A percentile compares a stretch with the other conserved stretches of the same genome.
phyloP scores from a whole-genome alignment of 352 stramenopile genomes.

The Globisporangium parvum region DNA sequence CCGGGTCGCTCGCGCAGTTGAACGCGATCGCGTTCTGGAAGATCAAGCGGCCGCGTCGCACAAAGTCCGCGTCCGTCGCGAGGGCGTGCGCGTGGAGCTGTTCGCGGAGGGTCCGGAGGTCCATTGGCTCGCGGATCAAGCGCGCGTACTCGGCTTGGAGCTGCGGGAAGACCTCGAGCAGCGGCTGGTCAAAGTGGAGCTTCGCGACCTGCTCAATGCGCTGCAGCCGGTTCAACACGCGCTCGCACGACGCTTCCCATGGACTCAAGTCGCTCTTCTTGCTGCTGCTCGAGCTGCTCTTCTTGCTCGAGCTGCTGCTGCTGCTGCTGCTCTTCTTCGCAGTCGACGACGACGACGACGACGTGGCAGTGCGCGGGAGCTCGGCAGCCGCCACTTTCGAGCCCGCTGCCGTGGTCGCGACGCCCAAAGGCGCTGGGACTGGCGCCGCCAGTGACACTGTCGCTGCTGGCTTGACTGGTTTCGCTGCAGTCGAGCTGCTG shows the following conservation, averaged over 20 bases:
- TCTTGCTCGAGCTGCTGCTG: conserved; percentile 61
- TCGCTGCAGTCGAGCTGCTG: not conserved
- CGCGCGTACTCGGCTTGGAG: conserved; percentile 52
- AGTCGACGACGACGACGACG: conserved; percentile 14
- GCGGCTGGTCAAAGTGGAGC: conserved; percentile 72
- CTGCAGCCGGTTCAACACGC: conserved; percentile 55
- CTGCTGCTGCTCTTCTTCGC: conserved; percentile 36
- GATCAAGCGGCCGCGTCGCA: conserved; percentile 65
- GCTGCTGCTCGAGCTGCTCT: conserved; percentile 51
- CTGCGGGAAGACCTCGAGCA: conserved; percentile 74
- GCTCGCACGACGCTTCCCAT: conserved; percentile 66
- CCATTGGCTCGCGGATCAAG: conserved; percentile 76
- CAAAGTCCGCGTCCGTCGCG: conserved; percentile 35
- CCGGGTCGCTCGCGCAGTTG: conserved; percentile 65
- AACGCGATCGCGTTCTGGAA: conserved; percentile 84
- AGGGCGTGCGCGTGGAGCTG: conserved; percentile 54
- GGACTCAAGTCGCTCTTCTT: conserved; percentile 73
- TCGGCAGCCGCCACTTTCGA: conserved; percentile 33
- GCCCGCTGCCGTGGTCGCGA: conserved; percentile 6
- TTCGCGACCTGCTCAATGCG: conserved; percentile 81
- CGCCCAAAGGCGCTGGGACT: not conserved
- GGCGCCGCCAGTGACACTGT: not conserved
- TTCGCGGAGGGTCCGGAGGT: conserved; percentile 66
- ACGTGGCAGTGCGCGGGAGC: conserved; percentile 13
- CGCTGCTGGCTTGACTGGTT: not conserved